Evolutionary conservation across 805 yeast genomes (phyloP).

Genomic region (Hanseniaspora meyeri): DNA sequence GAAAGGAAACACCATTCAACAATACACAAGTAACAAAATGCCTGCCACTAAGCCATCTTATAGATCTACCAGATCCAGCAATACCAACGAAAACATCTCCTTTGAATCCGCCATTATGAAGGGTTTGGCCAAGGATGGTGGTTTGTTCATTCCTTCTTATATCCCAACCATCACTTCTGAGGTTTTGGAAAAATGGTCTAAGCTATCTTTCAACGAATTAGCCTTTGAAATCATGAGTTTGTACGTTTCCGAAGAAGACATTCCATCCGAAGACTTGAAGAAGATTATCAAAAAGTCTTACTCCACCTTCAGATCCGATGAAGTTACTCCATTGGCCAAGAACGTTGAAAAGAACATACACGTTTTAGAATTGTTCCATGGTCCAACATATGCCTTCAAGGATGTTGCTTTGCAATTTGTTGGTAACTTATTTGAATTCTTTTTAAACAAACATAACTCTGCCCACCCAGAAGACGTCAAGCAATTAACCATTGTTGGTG

Average conservation of each 20-base stretch:
- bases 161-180: constrained; percentile 55
- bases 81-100: constrained; percentile 36
- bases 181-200: constrained; percentile 54
- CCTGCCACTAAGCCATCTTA: constrained; percentile 40
- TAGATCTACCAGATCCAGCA: constrained; percentile 66
- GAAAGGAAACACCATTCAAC: background rate
- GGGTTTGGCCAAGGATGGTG: constrained; percentile 95
- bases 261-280: constrained; percentile 55
- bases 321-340: constrained; percentile 70
- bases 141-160: constrained; percentile 74
- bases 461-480: constrained; percentile 50
- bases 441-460: constrained; percentile 61
- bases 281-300: constrained; percentile 58
- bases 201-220: constrained; percentile 66
- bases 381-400: constrained; percentile 98
- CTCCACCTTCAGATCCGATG: constrained; percentile 75
- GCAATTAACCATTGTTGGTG: constrained; percentile 91
- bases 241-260: constrained; percentile 62
- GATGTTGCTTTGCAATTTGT: constrained; percentile 97
- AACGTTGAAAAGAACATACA: constrained; percentile 47
- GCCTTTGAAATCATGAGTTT: constrained; percentile 78
- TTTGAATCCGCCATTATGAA: constrained; percentile 76
- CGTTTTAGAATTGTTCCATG: constrained; percentile 88
- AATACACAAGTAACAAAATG: constrained; percentile 14
- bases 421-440: constrained; percentile 91